These are phyloP conservation scores for Apiospora koreana DNA, from an alignment of 2,329 filamentous ascomycete genomes.

Conservation along the genomic window DNA sequence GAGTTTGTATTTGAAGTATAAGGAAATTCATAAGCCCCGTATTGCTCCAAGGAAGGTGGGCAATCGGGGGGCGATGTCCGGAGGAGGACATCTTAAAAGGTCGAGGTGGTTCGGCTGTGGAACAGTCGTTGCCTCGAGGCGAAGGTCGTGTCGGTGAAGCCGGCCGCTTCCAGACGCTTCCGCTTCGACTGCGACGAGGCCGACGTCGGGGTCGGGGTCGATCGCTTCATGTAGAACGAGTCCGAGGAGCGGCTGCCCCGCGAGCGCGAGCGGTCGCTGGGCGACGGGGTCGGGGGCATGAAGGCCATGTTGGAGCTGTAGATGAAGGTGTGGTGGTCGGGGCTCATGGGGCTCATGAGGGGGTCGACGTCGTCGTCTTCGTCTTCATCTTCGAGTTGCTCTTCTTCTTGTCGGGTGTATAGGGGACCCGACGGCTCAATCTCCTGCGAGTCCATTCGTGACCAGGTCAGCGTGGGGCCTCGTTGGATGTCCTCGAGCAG, in stretches of 20 bases:
- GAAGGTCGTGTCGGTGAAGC: constrained; percentile 10
- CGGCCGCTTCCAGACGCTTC: constrained; percentile 1
- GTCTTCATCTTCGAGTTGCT: constrained; percentile 14
- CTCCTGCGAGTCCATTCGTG: constrained; percentile 25
- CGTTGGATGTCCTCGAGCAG: constrained; percentile 22
- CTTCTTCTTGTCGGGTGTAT: constrained; percentile 10
- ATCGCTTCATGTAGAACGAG: neutral
- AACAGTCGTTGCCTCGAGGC: constrained; percentile 2
- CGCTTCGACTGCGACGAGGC: neutral
- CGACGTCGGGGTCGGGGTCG: neutral
- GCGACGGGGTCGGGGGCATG: constrained; percentile 23
- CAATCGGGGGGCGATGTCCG: neutral
- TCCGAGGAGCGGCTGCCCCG: constrained; percentile 22
- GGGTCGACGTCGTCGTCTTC: constrained; percentile 14
- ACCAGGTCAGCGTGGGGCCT: constrained; percentile 22
- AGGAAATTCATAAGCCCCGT: neutral
- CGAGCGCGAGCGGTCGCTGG: constrained; percentile 25
- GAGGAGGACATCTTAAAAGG: neutral
- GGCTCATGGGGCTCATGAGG: constrained; percentile 9
- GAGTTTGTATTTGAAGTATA: neutral
- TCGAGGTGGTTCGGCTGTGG: neutral
- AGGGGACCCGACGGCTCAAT: constrained; percentile 26
- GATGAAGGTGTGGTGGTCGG: constrained; percentile 10
- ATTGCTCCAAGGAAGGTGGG: neutral
- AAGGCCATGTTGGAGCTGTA: constrained; percentile 14